These are phyloP conservation scores for Jimgerdemannia lactiflua DNA, from an alignment of 192 early-diverging fungal species.

Conservation along the genomic window DNA sequence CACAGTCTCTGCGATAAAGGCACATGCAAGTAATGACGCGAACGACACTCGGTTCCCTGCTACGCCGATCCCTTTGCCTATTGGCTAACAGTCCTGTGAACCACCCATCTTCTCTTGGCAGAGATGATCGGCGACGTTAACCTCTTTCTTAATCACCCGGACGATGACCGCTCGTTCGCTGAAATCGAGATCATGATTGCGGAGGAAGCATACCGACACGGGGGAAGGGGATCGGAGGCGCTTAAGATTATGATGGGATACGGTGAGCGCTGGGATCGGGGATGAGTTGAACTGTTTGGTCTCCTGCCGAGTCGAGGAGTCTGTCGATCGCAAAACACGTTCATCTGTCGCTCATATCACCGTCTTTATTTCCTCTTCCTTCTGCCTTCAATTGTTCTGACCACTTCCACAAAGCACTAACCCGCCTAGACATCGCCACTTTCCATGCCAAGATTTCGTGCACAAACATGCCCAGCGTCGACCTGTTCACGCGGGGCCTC, in stretches of 20 bases:
- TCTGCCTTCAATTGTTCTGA: constrained; percentile 3
- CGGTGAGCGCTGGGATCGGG: constrained; percentile 26
- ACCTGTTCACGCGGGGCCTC: constrained; percentile 56
- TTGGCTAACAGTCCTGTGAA: neutral
- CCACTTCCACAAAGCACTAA: constrained; percentile 19
- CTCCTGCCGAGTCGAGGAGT: neutral
- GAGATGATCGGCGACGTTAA: constrained; percentile 96
- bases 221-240: constrained; percentile 53
- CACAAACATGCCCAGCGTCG: constrained; percentile 55
- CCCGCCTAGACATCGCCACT: constrained; percentile 41
- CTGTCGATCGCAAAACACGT: constrained; percentile 4
- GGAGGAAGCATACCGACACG: constrained; percentile 48
- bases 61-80: neutral
- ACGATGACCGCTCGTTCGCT: constrained; percentile 59
- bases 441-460: constrained; percentile 68
- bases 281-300: neutral
- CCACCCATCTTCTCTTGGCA: neutral
- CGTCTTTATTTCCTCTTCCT: constrained; percentile 6
- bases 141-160: constrained; percentile 84
- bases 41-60: neutral
- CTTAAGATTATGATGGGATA: constrained; percentile 65
- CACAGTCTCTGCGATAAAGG: constrained; percentile 23
- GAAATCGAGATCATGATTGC: constrained; percentile 98
- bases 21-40: constrained; percentile 6
- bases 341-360: neutral